Conservation (phyloP, 495 filamentous ascomycete species). For the Podospora fimiseda region DNA sequence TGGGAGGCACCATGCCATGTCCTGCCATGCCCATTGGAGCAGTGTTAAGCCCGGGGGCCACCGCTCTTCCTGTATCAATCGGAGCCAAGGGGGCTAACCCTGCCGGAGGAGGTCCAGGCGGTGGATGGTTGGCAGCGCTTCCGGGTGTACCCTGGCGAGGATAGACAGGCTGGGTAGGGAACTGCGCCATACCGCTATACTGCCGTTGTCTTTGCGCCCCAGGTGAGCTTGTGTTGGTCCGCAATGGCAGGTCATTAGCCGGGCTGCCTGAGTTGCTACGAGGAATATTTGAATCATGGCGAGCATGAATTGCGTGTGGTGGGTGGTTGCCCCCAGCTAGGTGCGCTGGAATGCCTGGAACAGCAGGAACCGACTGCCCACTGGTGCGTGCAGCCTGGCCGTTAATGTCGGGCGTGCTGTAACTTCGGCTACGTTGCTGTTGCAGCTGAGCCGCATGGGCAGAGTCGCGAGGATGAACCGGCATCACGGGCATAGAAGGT, state of each 20-base stretch:
- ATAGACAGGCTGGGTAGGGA: conserved; percentile 41
- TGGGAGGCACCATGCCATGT: conserved; percentile 36
- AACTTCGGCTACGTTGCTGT: conserved; percentile 53
- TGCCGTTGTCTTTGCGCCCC: conserved; percentile 38
- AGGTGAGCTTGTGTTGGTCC: conserved; percentile 49
- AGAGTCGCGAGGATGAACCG: conserved; percentile 34
- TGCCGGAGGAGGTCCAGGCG: conserved; percentile 26
- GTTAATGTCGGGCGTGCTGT: conserved; percentile 58
- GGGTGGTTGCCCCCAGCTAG: conserved; percentile 36
- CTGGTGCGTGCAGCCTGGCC: conserved; percentile 34
- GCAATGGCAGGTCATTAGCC: conserved; percentile 42
- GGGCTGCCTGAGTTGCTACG: conserved; percentile 49
- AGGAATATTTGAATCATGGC: conserved; percentile 46
- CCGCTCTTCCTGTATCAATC: conserved; percentile 15
- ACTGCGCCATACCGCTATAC: conserved; percentile 40
- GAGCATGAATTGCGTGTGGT: conserved; percentile 41
- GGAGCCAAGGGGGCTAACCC: conserved; percentile 28
- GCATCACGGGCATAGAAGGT: conserved; percentile 76
- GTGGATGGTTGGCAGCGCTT: conserved; percentile 21
- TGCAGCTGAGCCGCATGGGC: conserved; percentile 49
- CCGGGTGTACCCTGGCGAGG: conserved; percentile 39
- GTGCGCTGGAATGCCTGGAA: conserved; percentile 52
- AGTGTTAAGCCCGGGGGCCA: conserved; percentile 27
- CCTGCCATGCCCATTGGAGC: conserved; percentile 21
- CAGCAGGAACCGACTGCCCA: conserved; percentile 41